Conservation (phyloP, 495 filamentous ascomycete genomes). For the Amphirosellinia nigrospora region DNA sequence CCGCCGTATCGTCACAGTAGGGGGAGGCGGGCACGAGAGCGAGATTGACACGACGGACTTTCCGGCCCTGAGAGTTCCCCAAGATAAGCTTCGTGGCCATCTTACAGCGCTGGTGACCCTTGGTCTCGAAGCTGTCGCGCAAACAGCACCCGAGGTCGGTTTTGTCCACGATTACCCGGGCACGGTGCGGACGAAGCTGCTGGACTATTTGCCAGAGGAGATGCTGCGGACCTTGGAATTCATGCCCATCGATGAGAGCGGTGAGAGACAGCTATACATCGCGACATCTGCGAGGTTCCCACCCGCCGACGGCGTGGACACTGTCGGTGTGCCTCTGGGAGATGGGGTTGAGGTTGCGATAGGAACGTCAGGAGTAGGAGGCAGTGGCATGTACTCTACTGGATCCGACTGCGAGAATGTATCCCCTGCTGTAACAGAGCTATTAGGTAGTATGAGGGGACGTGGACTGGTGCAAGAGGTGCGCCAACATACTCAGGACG, state of each 20-base stretch:
- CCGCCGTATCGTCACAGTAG: conserved; percentile 66
- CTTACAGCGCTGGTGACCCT: conserved; percentile 57
- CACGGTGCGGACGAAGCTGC: conserved; percentile 51
- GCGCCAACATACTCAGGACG: conserved; percentile 56
- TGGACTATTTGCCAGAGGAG: conserved; percentile 33
- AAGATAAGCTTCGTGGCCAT: conserved; percentile 49
- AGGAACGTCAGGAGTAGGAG: conserved; percentile 51
- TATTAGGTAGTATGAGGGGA: conserved; percentile 46
- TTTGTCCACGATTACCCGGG: conserved; percentile 68
- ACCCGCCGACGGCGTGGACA: conserved; percentile 27
- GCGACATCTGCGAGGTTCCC: conserved; percentile 60
- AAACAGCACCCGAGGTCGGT: conserved; percentile 52
- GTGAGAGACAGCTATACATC: conserved; percentile 61
- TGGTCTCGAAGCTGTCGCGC: conserved; percentile 54
- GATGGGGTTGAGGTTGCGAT: conserved; percentile 40
- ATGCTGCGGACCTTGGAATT: conserved; percentile 39
- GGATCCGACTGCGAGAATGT: conserved; percentile 48
- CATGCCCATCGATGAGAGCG: conserved; percentile 49
- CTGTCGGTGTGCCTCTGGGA: conserved; percentile 38
- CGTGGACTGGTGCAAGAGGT: conserved; percentile 50
- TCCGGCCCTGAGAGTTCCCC: conserved; percentile 37
- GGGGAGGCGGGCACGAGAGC: conserved; percentile 60
- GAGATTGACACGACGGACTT: conserved; percentile 56
- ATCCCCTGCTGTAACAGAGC: conserved; percentile 37
- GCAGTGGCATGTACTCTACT: conserved; percentile 59